Conservation (phyloP, 345 rosid species). For the Kernera saxatilis region DNA sequence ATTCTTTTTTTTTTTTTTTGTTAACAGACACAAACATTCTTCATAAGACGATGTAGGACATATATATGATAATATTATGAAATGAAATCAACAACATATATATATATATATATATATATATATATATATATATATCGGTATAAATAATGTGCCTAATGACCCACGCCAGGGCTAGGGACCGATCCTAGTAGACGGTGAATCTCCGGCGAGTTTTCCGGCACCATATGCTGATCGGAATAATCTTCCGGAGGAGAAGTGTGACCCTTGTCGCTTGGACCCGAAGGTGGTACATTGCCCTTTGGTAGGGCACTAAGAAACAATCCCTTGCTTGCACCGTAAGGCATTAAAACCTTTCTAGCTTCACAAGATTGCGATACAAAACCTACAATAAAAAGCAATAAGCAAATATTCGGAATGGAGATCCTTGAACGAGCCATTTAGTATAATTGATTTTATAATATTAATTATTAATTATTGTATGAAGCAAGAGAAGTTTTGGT, state of each 20-base stretch:
- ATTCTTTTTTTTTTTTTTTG: too few relatives aligned
- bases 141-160: conserved; percentile 29
- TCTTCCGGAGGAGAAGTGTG: conserved; percentile 23
- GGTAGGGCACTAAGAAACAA: conserved; percentile 30
- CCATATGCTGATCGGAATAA: background rate
- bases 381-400: conserved; percentile 1
- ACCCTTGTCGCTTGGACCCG: conserved; percentile 36
- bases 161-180: conserved; percentile 51
- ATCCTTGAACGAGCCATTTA: conserved; percentile 22
- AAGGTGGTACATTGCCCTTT: conserved; percentile 31
- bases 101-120: too few relatives aligned
- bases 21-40: background rate
- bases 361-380: conserved; percentile 18
- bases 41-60: background rate
- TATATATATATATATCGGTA: too few relatives aligned
- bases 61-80: background rate
- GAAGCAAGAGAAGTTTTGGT: background rate
- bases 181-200: conserved; percentile 31
- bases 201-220: conserved; percentile 18
- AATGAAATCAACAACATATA: background rate
- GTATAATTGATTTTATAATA: background rate
- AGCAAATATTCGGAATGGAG: background rate
- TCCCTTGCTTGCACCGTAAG: conserved; percentile 26
- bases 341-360: conserved; percentile 16
- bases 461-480: background rate